Percentiles rank a stretch among this genome's conserved stretches.
Evolutionary conservation across 306 rosid genomes (phyloP).

Genomic region (Cucurbita moschata): DNA sequence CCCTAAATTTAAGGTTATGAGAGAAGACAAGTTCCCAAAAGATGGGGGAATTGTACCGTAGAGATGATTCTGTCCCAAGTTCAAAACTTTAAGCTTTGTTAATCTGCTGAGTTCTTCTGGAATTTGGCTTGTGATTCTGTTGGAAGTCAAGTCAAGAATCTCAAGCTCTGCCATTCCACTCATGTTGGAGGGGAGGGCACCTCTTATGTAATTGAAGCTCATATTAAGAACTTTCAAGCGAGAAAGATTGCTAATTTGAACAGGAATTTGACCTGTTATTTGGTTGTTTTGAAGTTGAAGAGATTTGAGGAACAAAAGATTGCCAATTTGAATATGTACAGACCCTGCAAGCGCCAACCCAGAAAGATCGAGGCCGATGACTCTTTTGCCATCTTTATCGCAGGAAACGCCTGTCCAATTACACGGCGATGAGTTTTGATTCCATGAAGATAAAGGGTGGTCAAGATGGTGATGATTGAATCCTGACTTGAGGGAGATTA

Average conservation of each 20-base stretch:
- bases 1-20: constrained; percentile 31
- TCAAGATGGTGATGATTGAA: constrained; percentile 9
- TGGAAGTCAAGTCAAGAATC: constrained; percentile 31
- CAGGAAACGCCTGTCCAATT: constrained; percentile 58
- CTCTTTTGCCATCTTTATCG: constrained; percentile 26
- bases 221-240: constrained; percentile 33
- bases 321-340: constrained; percentile 31
- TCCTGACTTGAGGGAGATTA: constrained; percentile 36
- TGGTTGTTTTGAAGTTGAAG: constrained; percentile 39
- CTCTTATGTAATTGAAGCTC: constrained; percentile 35
- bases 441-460: constrained; percentile 27
- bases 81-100: constrained; percentile 33
- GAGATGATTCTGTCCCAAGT: constrained; percentile 31
- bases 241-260: constrained; percentile 25
- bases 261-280: constrained; percentile 35
- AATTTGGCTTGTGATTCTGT: constrained; percentile 27
- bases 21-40: constrained; percentile 48
- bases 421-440: constrained; percentile 29
- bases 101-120: constrained; percentile 26
- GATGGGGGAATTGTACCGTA: constrained; percentile 30
- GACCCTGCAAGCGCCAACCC: constrained; percentile 32
- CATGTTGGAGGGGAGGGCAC: constrained; percentile 32
- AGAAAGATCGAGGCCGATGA: constrained; percentile 32
- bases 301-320: constrained; percentile 35
- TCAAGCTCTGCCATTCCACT: constrained; percentile 23